Conservation (phyloP, 768 basidiomycete genomes). For the Podaxis rugospora region DNA sequence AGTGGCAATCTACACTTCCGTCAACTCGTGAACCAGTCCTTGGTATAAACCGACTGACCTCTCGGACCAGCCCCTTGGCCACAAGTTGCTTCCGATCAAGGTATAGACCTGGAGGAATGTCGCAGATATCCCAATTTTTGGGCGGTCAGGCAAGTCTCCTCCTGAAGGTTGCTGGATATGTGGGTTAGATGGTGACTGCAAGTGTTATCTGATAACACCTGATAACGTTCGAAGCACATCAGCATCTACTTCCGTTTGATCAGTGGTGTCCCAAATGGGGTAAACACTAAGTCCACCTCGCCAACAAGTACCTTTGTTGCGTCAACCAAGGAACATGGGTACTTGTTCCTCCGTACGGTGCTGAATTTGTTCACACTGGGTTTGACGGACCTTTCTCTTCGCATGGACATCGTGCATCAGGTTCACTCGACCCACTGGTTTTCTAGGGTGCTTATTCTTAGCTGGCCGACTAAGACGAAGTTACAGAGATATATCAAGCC, state of each 20-base stretch:
- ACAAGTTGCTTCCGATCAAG: not conserved
- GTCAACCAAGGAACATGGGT: not conserved
- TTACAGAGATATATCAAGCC: conserved; percentile 1
- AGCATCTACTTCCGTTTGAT: not conserved
- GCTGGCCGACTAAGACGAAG: not conserved
- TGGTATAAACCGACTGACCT: not conserved
- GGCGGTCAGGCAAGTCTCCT: not conserved
- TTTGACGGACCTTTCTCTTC: not conserved
- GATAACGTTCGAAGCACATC: not conserved
- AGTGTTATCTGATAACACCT: conserved; percentile 18
- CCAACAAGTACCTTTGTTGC: not conserved
- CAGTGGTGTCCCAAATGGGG: not conserved
- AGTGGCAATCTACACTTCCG: not conserved
- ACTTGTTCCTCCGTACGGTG: not conserved
- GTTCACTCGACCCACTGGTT: not conserved
- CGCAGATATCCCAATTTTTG: not conserved
- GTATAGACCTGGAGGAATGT: not conserved
- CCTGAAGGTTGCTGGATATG: not conserved
- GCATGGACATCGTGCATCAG: not conserved
- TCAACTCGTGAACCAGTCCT: not conserved
- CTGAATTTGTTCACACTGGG: not conserved
- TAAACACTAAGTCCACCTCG: not conserved
- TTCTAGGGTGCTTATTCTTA: not conserved
- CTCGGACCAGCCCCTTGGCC: not conserved
- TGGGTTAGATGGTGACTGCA: conserved; percentile 7